Percentiles rank a stretch among this genome's conserved stretches.
Conservation (phyloP, 202 grass and related monocot species). For the Sporobolus alterniflorus region DNA sequence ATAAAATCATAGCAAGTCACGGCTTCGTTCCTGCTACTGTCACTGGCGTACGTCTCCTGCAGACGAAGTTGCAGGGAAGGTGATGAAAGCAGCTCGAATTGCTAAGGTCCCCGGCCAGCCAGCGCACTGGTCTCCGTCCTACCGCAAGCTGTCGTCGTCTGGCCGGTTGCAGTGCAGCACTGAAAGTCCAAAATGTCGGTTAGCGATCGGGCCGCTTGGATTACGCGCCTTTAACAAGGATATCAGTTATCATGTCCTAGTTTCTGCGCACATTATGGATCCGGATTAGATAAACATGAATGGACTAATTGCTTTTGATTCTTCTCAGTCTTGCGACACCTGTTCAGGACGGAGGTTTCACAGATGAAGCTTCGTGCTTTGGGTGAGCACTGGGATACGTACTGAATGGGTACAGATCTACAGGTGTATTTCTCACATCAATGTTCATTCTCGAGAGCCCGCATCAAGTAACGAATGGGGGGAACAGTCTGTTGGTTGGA, state of each 20-base stretch:
- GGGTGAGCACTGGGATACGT: neutral
- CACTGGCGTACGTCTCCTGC: neutral
- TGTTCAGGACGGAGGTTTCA: constrained; percentile 1
- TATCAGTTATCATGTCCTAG: neutral
- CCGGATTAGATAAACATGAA: constrained; percentile 9
- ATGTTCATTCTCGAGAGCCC: no score
- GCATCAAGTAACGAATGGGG: no score
- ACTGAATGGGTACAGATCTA: neutral
- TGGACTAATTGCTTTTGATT: neutral
- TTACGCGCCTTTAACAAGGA: constrained; percentile 21
- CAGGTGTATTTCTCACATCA: no score
- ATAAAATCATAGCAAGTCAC: no score
- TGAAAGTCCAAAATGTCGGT: constrained; percentile 16
- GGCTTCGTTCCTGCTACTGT: neutral
- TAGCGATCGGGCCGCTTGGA: neutral
- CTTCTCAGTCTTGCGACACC: neutral
- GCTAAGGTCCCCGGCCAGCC: neutral
- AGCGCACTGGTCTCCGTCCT: neutral
- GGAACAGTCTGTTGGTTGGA: no score
- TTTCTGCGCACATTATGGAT: constrained; percentile 25
- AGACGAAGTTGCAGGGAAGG: constrained; percentile 42
- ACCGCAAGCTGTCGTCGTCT: constrained; percentile 19
- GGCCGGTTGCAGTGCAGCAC: neutral
- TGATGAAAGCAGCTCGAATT: neutral
- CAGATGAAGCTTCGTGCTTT: constrained; percentile 36